Conservation (phyloP, 108 stramenopile genomes). For the Cyclotella sp. region DNA sequence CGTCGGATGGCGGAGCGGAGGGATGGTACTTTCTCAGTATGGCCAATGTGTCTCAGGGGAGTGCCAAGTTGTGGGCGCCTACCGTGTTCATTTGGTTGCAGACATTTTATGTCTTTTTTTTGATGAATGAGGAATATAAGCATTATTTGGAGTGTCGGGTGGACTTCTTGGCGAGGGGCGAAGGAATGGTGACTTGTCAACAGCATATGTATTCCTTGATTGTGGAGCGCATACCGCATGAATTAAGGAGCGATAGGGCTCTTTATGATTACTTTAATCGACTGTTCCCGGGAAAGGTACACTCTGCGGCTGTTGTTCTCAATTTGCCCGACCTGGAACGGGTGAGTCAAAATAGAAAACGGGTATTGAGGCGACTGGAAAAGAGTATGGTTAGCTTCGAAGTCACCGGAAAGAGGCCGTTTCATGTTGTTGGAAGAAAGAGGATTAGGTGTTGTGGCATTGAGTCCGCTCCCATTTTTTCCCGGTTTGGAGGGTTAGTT, state of each 20-base stretch:
- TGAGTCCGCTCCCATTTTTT: slow-evolving; percentile 64
- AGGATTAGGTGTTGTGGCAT: slow-evolving; percentile 75
- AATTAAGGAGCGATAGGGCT: slow-evolving; percentile 80
- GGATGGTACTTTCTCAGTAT: slow-evolving; percentile 66
- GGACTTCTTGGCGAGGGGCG: slow-evolving; percentile 72
- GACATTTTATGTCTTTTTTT: slow-evolving; percentile 59
- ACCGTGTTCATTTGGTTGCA: slow-evolving; percentile 59
- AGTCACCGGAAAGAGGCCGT: slow-evolving; percentile 67
- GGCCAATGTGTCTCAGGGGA: slow-evolving; percentile 60
- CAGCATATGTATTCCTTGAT: slow-evolving; percentile 86
- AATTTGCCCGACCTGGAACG: slow-evolving; percentile 86
- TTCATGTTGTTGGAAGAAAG: slow-evolving; percentile 81
- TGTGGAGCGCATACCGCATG: slow-evolving; percentile 87
- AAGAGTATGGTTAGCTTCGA: slow-evolving; percentile 82
- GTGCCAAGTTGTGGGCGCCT: slow-evolving; percentile 55
- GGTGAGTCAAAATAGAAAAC: slow-evolving; percentile 53
- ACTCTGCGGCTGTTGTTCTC: slow-evolving; percentile 72
- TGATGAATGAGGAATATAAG: slow-evolving; percentile 68
- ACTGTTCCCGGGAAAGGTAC: slow-evolving; percentile 86
- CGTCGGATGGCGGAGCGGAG: slow-evolving; percentile 47
- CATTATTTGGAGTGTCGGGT: slow-evolving; percentile 67
- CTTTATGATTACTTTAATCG: slow-evolving; percentile 87
- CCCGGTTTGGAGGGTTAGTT: slow-evolving; percentile 21
- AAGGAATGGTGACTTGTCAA: slow-evolving; percentile 61
- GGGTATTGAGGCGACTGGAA: slow-evolving; percentile 76